Percentiles rank a stretch among this genome's conserved stretches.
These are phyloP conservation scores for Erodium trifolium DNA, from an alignment of 441 rosid genomes.

Conservation along the genomic window DNA sequence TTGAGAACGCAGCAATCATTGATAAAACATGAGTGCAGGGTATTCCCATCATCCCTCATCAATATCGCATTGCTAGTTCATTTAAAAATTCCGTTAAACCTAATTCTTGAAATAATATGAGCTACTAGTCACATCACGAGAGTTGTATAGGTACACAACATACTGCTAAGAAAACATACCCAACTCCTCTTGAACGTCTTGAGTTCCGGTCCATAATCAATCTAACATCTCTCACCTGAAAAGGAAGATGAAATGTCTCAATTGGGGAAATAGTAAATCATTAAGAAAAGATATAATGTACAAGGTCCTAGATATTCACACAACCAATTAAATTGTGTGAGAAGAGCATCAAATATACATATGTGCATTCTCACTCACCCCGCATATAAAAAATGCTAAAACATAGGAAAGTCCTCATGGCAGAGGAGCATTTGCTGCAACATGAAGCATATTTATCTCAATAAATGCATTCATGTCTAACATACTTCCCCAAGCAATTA, in stretches of 20 bases:
- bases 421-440: constrained; percentile 23
- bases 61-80: constrained; percentile 92
- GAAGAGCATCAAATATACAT: constrained; percentile 12
- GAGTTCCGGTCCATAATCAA: constrained; percentile 94
- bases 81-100: constrained; percentile 80
- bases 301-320: background rate
- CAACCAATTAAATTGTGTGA: constrained; percentile 5
- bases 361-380: constrained; percentile 23
- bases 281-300: constrained; percentile 6
- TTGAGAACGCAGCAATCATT: constrained; percentile 75
- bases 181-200: constrained; percentile 91
- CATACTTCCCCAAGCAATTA: constrained; percentile 11
- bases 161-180: constrained; percentile 45
- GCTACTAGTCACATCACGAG: constrained; percentile 37
- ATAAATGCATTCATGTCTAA: constrained; percentile 20
- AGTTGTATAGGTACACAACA: constrained; percentile 26
- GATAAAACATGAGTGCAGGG: constrained; percentile 91
- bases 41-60: constrained; percentile 46
- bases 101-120: constrained; percentile 54
- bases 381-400: constrained; percentile 26
- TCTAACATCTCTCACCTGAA: constrained; percentile 90
- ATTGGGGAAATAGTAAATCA: constrained; percentile 4
- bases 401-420: constrained; percentile 28
- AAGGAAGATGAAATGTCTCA: constrained; percentile 8
- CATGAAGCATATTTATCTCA: constrained; percentile 23